Evolutionary conservation across 2,329 filamentous ascomycete species (phyloP), one percentile per base, ranked within the genome.

Genomic region (Dothistroma septosporum): DNA sequence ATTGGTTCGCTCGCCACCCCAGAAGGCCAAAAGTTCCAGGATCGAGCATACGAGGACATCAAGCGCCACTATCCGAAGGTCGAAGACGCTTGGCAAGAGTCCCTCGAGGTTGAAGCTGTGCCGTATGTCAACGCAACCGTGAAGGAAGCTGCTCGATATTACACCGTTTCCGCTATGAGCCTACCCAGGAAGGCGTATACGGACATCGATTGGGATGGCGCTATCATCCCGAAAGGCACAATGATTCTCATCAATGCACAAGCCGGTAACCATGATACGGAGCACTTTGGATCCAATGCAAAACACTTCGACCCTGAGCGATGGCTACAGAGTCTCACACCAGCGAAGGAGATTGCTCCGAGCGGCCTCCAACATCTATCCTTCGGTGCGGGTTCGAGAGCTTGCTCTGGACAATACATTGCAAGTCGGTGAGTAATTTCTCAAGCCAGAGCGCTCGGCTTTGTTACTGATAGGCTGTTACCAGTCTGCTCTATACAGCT

Each of bases 201-300:
- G 0, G 79, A 82, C 48, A 76, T 84, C 10, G 71, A 78, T 10
- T 64, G 33, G 80, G 77, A 82, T 32, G 79, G 80, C 0, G 79
- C 80, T 0, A 74, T 76, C 7, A 83, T 83, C 48, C 81, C 81
- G 0, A 73, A 77, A 2, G 79, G 80, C 59, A 83, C 80, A 0
- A 83, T 83, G 80, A 76, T 83, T 1, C 71, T 83, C 57, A 80
- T 83, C 65, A 83, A 84, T 64, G 80, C 81, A 0, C 81, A 83
- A 65, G 82, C 82, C 22, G 81, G 76, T 0, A 83, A 83, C 63
- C 82, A 83, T 58, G 80, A 82, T 61, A 66, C 75, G 21, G 77
- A 79, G 58, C 79, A 83, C 64, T 83, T 80, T 63, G 81, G 81
- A 11, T 71, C 74, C 0, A 70, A 77, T 16, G 81, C 77, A 5